Base-by-base conservation (phyloP, 2,329 filamentous ascomycete species). In the Penicillium sp. region DNA sequence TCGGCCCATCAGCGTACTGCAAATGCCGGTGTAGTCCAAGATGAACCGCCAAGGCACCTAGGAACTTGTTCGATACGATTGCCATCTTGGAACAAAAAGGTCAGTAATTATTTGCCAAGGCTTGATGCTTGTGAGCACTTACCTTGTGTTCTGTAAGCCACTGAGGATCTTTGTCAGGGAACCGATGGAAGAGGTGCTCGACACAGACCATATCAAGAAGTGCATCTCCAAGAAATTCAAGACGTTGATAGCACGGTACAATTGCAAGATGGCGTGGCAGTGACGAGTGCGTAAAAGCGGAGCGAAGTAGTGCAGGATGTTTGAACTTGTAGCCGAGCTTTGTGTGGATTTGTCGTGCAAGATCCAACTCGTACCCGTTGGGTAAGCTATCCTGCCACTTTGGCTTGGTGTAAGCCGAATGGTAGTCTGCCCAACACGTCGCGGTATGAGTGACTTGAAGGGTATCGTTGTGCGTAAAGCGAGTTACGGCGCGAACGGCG, bases 31-130 rank as follows among this genome's bases (percentile, higher is more conserved):
- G 83, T 47, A 97, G 85, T 0, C 80, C 84, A 0, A 97, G 78
- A 41, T 81, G 78, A 3, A 94, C 88, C 50, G 86, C 86, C 3
- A 97, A 74, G 13, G 84, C 88, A 1, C 87, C 89, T 1, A 96
- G 77, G 63, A 97, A 98, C 51, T 90, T 90, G 71, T 98, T 98
- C 45, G 88, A 93, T 0, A 93, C 90, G 88, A 98, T 96, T n/a
- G 90, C 89, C 84, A 94, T 96, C 72, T 76, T 50, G 33, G 18
- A 37, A n/a, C 32, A 44, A 6, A 32, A 27, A 63, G 47, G 37
- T 24, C 25, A 34, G 13, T 7, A 5, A 7, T 26, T 4, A 6
- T 7, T 3, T 11, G 3, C 28, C n/a, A 13, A 7, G 3, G 8
- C 11, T 32, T 3, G n/a, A 3, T 11, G 38, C 1, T 7, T 11